Conservation (phyloP, 2,329 filamentous ascomycete genomes). For the Stylonectria norvegica region DNA sequence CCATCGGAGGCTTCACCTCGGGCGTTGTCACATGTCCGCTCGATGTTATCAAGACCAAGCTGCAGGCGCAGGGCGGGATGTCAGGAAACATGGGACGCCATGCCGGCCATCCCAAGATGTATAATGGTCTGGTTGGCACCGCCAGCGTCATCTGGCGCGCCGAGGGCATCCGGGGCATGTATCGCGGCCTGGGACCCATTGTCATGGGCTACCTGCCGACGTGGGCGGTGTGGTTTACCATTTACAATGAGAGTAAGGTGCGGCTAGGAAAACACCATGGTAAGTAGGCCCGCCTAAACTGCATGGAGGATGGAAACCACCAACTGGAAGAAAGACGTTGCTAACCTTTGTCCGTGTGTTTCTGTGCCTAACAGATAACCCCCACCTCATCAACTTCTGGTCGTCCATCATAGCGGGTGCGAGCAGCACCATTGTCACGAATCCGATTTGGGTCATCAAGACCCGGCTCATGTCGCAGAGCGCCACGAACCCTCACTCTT, state of each 20-base stretch:
- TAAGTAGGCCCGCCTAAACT: slow-evolving; percentile 33
- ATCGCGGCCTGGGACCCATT: slow-evolving; percentile 90
- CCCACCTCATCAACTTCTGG: slow-evolving; percentile 76
- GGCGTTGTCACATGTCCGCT: slow-evolving; percentile 94
- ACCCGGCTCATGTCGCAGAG: slow-evolving; percentile 96
- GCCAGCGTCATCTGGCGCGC: slow-evolving; percentile 80
- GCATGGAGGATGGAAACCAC: slow-evolving; percentile 11
- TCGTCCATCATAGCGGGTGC: slow-evolving; percentile 88
- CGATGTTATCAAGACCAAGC: slow-evolving; percentile 98
- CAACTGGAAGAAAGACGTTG: neutral
- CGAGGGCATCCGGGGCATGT: slow-evolving; percentile 86
- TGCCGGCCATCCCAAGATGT: slow-evolving; percentile 58
- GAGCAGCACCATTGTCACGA: slow-evolving; percentile 90
- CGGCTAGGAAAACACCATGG: slow-evolving; percentile 65
- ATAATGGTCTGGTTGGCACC: slow-evolving; percentile 84
- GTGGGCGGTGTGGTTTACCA: slow-evolving; percentile 96
- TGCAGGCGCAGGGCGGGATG: slow-evolving; percentile 84
- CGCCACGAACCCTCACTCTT: slow-evolving; percentile 37
- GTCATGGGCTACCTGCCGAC: slow-evolving; percentile 93
- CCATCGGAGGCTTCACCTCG: slow-evolving; percentile 85
- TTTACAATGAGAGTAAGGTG: slow-evolving; percentile 86
- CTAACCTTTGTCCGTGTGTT: neutral
- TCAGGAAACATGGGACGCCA: slow-evolving; percentile 48
- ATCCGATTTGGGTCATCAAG: slow-evolving; percentile 99
- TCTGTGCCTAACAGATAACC: slow-evolving; percentile 61